Percentiles rank a stretch among this genome's conserved stretches.
phyloP scores from a whole-genome alignment of 768 basidiomycete genomes.

The Russula emetica region DNA sequence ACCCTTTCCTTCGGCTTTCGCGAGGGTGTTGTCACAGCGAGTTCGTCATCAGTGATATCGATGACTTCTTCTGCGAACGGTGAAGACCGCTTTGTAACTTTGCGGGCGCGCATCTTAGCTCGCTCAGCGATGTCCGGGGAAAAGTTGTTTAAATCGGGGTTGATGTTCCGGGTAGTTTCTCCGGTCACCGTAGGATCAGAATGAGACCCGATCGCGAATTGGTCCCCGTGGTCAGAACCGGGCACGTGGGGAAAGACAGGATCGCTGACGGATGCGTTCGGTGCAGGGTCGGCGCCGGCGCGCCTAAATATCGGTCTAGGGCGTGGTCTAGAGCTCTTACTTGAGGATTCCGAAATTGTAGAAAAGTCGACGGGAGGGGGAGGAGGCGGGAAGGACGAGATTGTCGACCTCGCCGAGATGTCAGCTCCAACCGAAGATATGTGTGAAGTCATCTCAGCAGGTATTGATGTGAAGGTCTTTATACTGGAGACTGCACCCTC shows the following conservation, averaged over 20 bases:
- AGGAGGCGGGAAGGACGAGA: conserved; percentile 18
- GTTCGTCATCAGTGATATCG: conserved; percentile 34
- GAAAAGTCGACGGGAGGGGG: conserved; percentile 7
- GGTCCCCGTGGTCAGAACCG: conserved; percentile 3
- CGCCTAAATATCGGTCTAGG: conserved; percentile 24
- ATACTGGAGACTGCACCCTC: conserved; percentile 21
- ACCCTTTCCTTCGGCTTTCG: conserved; percentile 13
- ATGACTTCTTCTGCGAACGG: conserved; percentile 29
- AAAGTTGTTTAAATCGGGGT: conserved; percentile 14
- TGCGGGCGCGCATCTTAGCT: conserved; percentile 34
- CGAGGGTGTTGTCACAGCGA: conserved; percentile 26
- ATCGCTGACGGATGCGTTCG: conserved; percentile 18
- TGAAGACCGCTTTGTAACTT: conserved; percentile 22
- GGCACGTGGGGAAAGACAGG: conserved; percentile 16
- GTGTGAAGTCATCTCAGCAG: conserved; percentile 5
- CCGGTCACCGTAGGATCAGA: not conserved
- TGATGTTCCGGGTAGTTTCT: not conserved
- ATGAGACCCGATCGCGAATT: conserved; percentile 1
- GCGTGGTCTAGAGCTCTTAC: conserved; percentile 16
- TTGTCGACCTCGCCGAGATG: conserved; percentile 1
- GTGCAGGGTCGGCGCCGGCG: not conserved
- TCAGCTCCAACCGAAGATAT: conserved; percentile 20
- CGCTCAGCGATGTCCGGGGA: conserved; percentile 35
- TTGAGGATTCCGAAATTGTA: conserved; percentile 18
- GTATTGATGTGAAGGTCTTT: conserved; percentile 16